Conservation (phyloP, 2,329 filamentous ascomycete species). For the Alternaria dauci region DNA sequence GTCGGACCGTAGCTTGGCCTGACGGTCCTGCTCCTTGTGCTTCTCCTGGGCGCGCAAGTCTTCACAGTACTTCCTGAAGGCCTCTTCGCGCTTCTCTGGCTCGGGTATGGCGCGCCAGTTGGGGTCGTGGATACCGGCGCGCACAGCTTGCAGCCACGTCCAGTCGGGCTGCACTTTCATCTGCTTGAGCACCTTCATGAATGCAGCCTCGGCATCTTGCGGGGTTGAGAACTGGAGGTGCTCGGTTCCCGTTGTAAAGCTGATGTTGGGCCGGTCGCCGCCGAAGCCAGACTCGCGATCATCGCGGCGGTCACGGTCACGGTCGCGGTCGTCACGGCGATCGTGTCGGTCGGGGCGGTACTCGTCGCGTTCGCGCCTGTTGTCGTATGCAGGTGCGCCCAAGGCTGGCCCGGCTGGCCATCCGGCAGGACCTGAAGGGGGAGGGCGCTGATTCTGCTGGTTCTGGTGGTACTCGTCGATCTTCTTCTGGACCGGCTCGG, state of each 20-base stretch:
- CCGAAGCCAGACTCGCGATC: constrained; percentile 60
- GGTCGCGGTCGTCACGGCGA: constrained; percentile 33
- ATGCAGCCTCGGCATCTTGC: constrained; percentile 92
- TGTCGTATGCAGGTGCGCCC: constrained; percentile 53
- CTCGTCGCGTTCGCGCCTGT: constrained; percentile 42
- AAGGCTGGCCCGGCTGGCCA: constrained; percentile 67
- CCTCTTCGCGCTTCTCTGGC: constrained; percentile 85
- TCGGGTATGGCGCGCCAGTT: constrained; percentile 94
- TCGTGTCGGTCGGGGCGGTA: constrained; percentile 41
- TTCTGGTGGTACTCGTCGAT: constrained; percentile 75
- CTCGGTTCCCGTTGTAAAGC: constrained; percentile 63
- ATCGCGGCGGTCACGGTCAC: constrained; percentile 54
- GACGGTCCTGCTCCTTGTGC: constrained; percentile 89
- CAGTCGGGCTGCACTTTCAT: constrained; percentile 89
- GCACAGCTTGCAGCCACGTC: constrained; percentile 90
- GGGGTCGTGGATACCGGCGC: constrained; percentile 84
- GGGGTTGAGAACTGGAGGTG: constrained; percentile 55
- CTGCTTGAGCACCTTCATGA: constrained; percentile 86
- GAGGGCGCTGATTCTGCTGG: constrained; percentile 53
- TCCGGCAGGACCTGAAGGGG: constrained; percentile 53
- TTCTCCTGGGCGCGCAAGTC: constrained; percentile 92
- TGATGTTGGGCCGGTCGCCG: constrained; percentile 42
- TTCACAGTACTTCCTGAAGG: constrained; percentile 94
- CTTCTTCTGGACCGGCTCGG: constrained; percentile 73
- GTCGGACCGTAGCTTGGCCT: constrained; percentile 89